A percentile compares a stretch with the other conserved stretches of the same genome.
These are phyloP conservation scores for Carex arenaria DNA, from an alignment of 202 grass and related monocot genomes.

Conservation along the genomic window DNA sequence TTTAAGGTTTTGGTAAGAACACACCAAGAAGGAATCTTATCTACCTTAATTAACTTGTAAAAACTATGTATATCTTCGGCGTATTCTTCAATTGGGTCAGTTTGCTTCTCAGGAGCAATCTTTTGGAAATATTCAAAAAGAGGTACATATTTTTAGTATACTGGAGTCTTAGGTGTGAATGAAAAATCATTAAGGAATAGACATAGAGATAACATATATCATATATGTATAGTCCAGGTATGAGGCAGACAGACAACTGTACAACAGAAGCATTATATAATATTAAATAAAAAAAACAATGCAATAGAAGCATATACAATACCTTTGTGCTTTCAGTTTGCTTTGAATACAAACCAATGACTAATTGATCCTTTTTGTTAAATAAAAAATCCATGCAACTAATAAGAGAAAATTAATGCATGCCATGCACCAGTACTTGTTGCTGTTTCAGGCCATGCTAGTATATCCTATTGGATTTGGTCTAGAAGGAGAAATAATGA, in stretches of 20 bases:
- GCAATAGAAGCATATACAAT: no score
- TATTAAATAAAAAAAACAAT: no score
- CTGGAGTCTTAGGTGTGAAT: not conserved
- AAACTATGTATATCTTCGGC: not conserved
- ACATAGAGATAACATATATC: no score
- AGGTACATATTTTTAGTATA: not conserved
- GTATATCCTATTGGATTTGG: not conserved
- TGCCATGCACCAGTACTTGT: not conserved
- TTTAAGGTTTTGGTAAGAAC: not conserved
- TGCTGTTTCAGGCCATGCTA: not conserved
- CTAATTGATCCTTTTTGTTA: no score
- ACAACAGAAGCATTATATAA: no score
- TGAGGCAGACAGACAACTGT: no score
- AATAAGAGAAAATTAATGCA: not conserved
- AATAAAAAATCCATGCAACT: not conserved
- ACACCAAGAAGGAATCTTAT: not conserved
- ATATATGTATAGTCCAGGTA: no score
- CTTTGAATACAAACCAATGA: no score
- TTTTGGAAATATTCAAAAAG: not conserved
- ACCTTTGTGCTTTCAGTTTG: no score
- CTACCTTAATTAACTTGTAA: not conserved
- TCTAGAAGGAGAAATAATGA: not conserved
- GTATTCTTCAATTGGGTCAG: not conserved
- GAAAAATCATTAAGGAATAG: not conserved
- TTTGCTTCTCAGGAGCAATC: not conserved